phyloP scores from a whole-genome alignment of 139 green algal species.

The Tetradesmus lagerheimii region DNA sequence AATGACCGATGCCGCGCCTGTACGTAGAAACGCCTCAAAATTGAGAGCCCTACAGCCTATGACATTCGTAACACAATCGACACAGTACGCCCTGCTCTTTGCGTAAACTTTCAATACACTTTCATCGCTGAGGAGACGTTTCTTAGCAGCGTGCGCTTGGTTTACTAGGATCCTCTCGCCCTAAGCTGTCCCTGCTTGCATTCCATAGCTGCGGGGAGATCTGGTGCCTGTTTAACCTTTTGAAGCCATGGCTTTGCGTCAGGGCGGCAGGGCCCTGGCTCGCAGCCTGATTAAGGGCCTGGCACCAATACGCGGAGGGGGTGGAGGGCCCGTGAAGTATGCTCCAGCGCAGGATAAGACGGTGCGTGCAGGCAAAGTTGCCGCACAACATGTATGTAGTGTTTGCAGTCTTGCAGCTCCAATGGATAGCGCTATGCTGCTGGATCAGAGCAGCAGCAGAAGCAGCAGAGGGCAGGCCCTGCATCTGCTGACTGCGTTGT shows the following conservation, averaged over 20 bases:
- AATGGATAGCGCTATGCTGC: neutral
- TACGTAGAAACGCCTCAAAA: neutral
- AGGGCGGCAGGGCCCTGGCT: conserved; percentile 32
- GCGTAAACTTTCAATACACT: too few relatives aligned
- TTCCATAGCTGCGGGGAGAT: neutral
- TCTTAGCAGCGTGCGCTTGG: too few relatives aligned
- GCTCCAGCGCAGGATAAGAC: conserved; percentile 60
- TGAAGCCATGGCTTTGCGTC: conserved; percentile 29
- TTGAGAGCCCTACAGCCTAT: neutral
- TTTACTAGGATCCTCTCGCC: neutral
- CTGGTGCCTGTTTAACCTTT: neutral
- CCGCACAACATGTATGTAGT: too few relatives aligned
- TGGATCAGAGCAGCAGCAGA: neutral
- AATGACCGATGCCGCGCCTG: neutral
- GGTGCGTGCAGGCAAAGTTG: conserved; percentile 28
- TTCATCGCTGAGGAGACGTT: too few relatives aligned
- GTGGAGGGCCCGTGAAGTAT: conserved; percentile 63
- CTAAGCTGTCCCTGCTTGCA: neutral
- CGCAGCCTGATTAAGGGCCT: conserved; percentile 46
- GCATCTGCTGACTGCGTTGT: neutral
- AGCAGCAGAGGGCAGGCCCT: neutral
- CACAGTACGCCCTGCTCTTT: neutral
- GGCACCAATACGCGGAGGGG: conserved; percentile 55
- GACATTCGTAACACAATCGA: neutral
- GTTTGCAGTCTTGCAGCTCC: neutral